These are phyloP conservation scores for Aureobasidium sp. DNA, from an alignment of 2,329 filamentous ascomycete genomes.

Conservation along the genomic window DNA sequence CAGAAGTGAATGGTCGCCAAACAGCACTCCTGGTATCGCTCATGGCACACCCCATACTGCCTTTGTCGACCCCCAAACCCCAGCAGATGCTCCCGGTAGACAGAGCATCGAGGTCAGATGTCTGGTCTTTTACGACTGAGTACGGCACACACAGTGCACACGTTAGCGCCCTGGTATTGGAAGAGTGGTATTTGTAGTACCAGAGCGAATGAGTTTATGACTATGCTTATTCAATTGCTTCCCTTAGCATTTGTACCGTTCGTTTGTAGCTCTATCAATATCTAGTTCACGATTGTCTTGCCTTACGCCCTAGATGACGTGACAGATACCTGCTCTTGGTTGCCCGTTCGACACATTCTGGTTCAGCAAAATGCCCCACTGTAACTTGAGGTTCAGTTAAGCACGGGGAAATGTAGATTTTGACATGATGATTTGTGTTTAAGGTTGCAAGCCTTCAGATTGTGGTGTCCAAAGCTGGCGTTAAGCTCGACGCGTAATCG, in stretches of 20 bases:
- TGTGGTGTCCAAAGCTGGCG: neutral
- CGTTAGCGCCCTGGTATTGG: neutral
- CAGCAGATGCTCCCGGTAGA: slow-evolving; percentile 57
- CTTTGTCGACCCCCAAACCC: slow-evolving; percentile 66
- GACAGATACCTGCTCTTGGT: neutral
- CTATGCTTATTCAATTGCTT: neutral
- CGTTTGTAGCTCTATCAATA: neutral
- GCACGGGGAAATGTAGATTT: neutral
- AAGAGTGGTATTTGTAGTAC: neutral
- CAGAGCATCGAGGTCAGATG: slow-evolving; percentile 51
- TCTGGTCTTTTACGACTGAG: slow-evolving; percentile 56
- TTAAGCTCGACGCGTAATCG: neutral
- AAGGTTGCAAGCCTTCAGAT: neutral
- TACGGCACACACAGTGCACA: neutral
- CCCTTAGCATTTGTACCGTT: neutral
- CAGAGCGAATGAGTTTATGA: neutral
- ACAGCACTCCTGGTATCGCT: slow-evolving; percentile 31
- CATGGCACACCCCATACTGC: slow-evolving; percentile 59
- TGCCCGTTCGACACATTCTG: neutral
- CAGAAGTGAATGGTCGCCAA: slow-evolving; percentile 33
- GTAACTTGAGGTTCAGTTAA: neutral
- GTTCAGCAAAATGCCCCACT: neutral
- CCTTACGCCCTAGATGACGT: neutral
- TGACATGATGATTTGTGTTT: neutral
- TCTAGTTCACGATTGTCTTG: neutral